Evolutionary conservation across 352 stramenopile species (phyloP), one percentile per base, ranked within the genome.

Genomic region (Aphanomyces stellatus): DNA sequence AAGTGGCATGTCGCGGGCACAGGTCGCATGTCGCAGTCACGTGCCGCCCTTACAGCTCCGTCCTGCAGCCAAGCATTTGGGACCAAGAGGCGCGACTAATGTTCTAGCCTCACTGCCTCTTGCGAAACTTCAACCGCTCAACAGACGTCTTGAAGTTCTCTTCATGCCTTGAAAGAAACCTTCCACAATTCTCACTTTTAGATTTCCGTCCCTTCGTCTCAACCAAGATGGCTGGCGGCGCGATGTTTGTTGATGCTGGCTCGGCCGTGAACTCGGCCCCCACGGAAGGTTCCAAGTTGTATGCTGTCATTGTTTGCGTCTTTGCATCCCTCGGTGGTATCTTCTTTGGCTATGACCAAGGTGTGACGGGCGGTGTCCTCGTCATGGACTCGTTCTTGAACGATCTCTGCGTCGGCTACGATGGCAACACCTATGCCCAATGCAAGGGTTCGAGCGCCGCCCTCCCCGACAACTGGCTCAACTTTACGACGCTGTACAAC

Each of bases 281-380:
- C 2, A 82, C 74, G 13, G 69, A 77, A 60, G 74, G 74, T 37
- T 69, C 49, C 35, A 71, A 70, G 51, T 71, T 57, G 10, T 80
- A 76, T 49, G 76, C 72, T 17, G 72, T 78, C 46, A 43, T 77
- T 40, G 74, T 73, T 40, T 74, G 71, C 31, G 34, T 78, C 41
- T 80, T 75, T 33, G 72, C 71, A 30, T 80, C 76, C 46, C 70
- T 82, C 15, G 76, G 76, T 30, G 76, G 76, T 8, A 70, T 80
- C 35, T 80, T 81, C 68, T 78, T 84, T 46, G 76, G 76, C 51
- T 84, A 80, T 42, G 75, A 76, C 67, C 67, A 77, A 27, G 76
- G 75, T 22, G 73, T 80, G 27, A 81, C 73, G 1, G 70, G 73
- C 35, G 72, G 63, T 56, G 74, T 81, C 37, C 55, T 84, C 8